Percentiles rank a stretch among this genome's conserved stretches.
Evolutionary conservation across 1,284 basidiomycete species (phyloP).

Genomic region (Leccinum pachyderme): DNA sequence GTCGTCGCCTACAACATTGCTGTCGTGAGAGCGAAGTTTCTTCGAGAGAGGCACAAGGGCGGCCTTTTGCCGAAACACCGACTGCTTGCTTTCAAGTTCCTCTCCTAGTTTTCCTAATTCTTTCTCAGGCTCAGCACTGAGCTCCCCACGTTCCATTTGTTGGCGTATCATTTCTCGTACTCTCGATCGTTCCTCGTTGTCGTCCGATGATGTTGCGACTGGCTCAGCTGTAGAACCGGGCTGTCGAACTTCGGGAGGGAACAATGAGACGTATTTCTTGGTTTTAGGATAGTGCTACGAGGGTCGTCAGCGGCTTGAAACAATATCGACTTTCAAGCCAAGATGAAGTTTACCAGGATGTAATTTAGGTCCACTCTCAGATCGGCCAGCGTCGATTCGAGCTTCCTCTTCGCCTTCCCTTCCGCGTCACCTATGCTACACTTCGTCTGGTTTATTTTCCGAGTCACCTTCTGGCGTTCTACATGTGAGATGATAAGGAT

Average conservation of each 20-base stretch:
- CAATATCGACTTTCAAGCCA: neutral
- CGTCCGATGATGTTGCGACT: constrained; percentile 12
- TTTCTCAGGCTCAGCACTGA: constrained; percentile 63
- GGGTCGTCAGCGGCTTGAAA: constrained; percentile 5
- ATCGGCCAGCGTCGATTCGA: constrained; percentile 52
- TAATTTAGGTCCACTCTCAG: constrained; percentile 84
- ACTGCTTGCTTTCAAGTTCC: constrained; percentile 17
- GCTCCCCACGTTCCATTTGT: constrained; percentile 63
- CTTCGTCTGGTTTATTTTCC: constrained; percentile 68
- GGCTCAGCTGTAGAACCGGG: constrained; percentile 26
- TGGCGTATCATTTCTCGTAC: constrained; percentile 58
- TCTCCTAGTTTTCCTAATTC: constrained; percentile 26
- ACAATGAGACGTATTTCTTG: constrained; percentile 84
- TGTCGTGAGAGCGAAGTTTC: constrained; percentile 7
- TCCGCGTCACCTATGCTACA: constrained; percentile 42
- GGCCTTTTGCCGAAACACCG: constrained; percentile 3
- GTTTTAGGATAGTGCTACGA: constrained; percentile 75
- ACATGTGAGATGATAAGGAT: neutral
- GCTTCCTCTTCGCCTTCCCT: constrained; percentile 39
- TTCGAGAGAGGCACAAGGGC: neutral
- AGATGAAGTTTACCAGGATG: constrained; percentile 51
- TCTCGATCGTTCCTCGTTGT: constrained; percentile 50
- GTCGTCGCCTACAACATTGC: constrained; percentile 39
- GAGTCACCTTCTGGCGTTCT: constrained; percentile 81
- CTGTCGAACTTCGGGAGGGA: constrained; percentile 64